Conservation (phyloP, 768 basidiomycete genomes). For the Leccinum incarnatum region DNA sequence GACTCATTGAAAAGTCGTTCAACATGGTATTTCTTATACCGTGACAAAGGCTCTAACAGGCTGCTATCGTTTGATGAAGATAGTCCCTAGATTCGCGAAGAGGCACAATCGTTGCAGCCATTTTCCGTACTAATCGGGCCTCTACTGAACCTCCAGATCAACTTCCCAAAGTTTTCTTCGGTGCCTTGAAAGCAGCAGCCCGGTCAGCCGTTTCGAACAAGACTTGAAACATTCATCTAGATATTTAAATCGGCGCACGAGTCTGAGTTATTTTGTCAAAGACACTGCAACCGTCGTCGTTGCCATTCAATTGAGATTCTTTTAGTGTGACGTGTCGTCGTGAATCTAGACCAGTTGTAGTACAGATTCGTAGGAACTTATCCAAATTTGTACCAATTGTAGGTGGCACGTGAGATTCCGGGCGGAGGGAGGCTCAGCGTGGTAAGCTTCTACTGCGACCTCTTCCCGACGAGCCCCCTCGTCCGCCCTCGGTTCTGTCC, state of each 20-base stretch:
- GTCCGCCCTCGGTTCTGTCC: slow-evolving; percentile 5
- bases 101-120: no score
- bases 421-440: not conserved
- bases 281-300: no score
- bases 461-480: slow-evolving; percentile 1
- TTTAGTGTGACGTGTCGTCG: not conserved
- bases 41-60: no score
- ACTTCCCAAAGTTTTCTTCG: not conserved
- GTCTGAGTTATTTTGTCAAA: not conserved
- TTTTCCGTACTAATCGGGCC: no score
- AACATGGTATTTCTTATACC: not conserved
- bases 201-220: no score
- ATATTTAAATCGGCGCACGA: not conserved
- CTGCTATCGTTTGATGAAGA: not conserved
- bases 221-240: not conserved
- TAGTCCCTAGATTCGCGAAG: not conserved
- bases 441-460: slow-evolving; percentile 6
- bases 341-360: not conserved
- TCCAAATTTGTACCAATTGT: slow-evolving; percentile 14
- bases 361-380: not conserved
- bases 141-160: not conserved
- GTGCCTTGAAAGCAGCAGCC: not conserved
- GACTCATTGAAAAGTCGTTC: no score
- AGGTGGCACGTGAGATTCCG: slow-evolving; percentile 19
- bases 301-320: not conserved